Conservation (phyloP, 768 basidiomycete genomes). For the Candolleomyces eurysporus region DNA sequence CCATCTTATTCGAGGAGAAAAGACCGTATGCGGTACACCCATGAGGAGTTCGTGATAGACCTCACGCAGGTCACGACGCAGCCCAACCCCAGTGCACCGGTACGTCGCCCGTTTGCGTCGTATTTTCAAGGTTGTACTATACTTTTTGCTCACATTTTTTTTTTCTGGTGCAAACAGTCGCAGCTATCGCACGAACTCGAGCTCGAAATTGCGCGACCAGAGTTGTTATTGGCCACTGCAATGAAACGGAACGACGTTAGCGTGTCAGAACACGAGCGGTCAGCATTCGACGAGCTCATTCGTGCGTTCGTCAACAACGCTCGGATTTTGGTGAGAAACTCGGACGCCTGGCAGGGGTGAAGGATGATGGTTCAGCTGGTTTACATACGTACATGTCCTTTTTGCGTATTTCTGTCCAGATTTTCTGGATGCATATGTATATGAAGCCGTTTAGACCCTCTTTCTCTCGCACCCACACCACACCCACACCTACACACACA, state of each 20-base stretch:
- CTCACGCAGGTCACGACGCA: slow-evolving; percentile 85
- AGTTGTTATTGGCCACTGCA: slow-evolving; percentile 69
- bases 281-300: slow-evolving; percentile 87
- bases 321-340: slow-evolving; percentile 81
- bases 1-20: slow-evolving; percentile 68
- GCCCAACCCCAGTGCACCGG: slow-evolving; percentile 44
- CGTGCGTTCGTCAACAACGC: slow-evolving; percentile 92
- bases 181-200: slow-evolving; percentile 85
- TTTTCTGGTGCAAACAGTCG: slow-evolving; percentile 15
- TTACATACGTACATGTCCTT: too few relatives aligned
- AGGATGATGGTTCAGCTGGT: not conserved
- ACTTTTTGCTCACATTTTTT: not conserved
- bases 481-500: too few relatives aligned
- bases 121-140: not conserved
- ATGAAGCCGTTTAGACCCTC: too few relatives aligned
- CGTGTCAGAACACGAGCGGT: slow-evolving; percentile 60
- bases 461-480: too few relatives aligned
- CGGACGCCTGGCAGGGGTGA: not conserved
- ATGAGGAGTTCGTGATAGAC: slow-evolving; percentile 92
- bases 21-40: slow-evolving; percentile 89
- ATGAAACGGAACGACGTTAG: slow-evolving; percentile 62
- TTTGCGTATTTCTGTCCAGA: too few relatives aligned
- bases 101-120: slow-evolving; percentile 29
- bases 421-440: too few relatives aligned
- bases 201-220: slow-evolving; percentile 77